Evolutionary conservation across 2,329 filamentous ascomycete genomes (phyloP), one percentile per base, ranked within the genome.

Genomic region (Diplodia sapinea): DNA sequence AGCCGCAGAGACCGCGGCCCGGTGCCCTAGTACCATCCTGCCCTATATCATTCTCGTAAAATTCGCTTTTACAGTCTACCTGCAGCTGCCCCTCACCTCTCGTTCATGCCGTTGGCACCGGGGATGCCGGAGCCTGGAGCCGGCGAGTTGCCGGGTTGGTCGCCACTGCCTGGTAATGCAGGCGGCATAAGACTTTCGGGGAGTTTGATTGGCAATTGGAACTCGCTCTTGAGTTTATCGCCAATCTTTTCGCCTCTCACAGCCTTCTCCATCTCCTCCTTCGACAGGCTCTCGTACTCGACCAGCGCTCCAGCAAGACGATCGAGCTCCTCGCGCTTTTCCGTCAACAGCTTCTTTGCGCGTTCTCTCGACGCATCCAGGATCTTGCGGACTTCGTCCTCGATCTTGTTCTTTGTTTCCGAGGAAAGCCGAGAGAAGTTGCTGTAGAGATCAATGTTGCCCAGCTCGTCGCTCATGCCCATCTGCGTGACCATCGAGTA

Each of bases 241-340:
- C 89, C 84, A 47, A 99, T 82, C 75, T 91, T 90, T 81, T 97
- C 93, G 43, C 95, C 95, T 64, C 87, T 88, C 70, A 99, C 89
- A 6, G 98, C 92, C 82, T 91, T 92, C 78, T 94, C 89, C 70
- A 98, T 96, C 79, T 99, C 95, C 3, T 91, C 89, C 78, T 90
- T 91, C 78, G 91, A 91, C 63, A 99, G 82, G 0, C 93, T 97
- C 83, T 99, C 95, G 79, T 97, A 98, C 79, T 97, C 90, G 40
- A 99, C 88, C 11, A 99, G 85, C 6, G 94, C 95, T 75, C 94
- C 89, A 33, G 95, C 94, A 11, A 99, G 83, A 12, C 92, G 83
- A 73, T 99, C 94, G 8, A 99, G 86, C 78, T 97, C 94, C 68
- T 91, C 89, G 67, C 93, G 88, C 77, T 91, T 92, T 43, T 88